Conservation (phyloP, 345 rosid genomes). For the thale cress (Arabidopsis thaliana) region TAIR10.1 NC_003071.7:18251001-18251500, state of each 20-base stretch:
- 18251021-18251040: too few relatives aligned
- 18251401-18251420: background rate
- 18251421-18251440: background rate
- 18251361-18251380: conserved; percentile 8
- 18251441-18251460: conserved; percentile 14
- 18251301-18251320: conserved; percentile 42
- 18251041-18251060: too few relatives aligned
- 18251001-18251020: too few relatives aligned
- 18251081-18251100: too few relatives aligned
- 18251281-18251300: conserved; percentile 38
- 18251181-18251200: too few relatives aligned
- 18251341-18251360: conserved; percentile 16
- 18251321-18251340: conserved; percentile 5
- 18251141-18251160: too few relatives aligned
- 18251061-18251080: too few relatives aligned
- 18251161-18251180: too few relatives aligned
- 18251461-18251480: conserved; percentile 20
- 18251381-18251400: conserved; percentile 44
- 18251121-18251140: too few relatives aligned
- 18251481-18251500: conserved; percentile 16
- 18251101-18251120: too few relatives aligned
- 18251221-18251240: conserved; percentile 27
- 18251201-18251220: too few relatives aligned
- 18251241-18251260: conserved; percentile 15
- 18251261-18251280: conserved; percentile 23